phyloP scores from a whole-genome alignment of 805 yeast species.

The Brettanomyces naardenensis region DNA sequence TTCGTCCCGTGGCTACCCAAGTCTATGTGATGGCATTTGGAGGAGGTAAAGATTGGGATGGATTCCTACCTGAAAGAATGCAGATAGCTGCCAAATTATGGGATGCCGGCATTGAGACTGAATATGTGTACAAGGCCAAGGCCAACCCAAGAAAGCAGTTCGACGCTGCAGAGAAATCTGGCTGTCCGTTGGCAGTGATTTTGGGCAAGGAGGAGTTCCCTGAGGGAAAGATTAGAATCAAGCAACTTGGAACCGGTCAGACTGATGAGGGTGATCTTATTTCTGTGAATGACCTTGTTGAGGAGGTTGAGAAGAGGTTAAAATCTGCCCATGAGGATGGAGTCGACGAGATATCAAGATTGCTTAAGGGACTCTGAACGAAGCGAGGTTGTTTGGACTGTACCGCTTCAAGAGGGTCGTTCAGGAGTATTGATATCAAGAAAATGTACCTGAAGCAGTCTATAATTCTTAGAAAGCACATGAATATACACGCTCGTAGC shows the following conservation, averaged over 20 bases:
- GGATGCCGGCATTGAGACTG: constrained; percentile 84
- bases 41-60: constrained; percentile 95
- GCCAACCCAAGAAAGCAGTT: constrained; percentile 95
- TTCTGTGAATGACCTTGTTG: constrained; percentile 50
- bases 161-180: constrained; percentile 94
- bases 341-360: constrained; percentile 54
- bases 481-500: too few species aligned
- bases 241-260: constrained; percentile 76
- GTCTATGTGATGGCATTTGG: constrained; percentile 97
- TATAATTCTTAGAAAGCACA: too few species aligned
- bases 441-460: too few species aligned
- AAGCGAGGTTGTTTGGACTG: too few species aligned
- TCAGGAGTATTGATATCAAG: too few species aligned
- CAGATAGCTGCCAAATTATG: constrained; percentile 72
- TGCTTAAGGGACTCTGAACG: too few species aligned
- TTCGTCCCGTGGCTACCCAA: constrained; percentile 84
- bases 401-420: too few species aligned
- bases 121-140: constrained; percentile 86
- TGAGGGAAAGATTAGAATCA: constrained; percentile 76
- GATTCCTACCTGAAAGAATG: constrained; percentile 91
- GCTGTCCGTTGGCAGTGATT: constrained; percentile 85
- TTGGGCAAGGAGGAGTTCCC: constrained; percentile 91
- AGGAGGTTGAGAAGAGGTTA: constrained; percentile 34
- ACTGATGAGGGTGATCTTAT: constrained; percentile 81
- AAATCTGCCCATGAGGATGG: constrained; percentile 39